Conservation (phyloP, 2,329 filamentous ascomycete genomes). For the Colletotrichum cuscutae region DNA sequence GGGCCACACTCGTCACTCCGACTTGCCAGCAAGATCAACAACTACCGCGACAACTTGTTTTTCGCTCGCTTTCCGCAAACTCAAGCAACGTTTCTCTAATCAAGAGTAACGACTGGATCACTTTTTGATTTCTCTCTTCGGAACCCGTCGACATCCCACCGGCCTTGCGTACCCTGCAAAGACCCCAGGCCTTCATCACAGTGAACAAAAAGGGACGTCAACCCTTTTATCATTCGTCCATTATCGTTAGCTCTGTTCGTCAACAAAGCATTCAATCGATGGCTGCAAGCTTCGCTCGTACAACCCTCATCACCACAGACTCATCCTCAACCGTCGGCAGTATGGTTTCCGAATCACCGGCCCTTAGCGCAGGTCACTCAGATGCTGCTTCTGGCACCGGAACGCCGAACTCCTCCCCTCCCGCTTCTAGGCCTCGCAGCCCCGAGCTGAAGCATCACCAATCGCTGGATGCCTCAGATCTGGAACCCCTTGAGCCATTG, state of each 20-base stretch:
- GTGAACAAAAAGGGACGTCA: constrained; percentile 3
- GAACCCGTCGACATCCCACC: background rate
- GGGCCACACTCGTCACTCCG: constrained; percentile 9
- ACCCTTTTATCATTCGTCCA: background rate
- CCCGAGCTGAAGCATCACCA: constrained; percentile 28
- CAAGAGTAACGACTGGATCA: background rate
- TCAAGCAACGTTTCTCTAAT: background rate
- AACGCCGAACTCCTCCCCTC: constrained; percentile 36
- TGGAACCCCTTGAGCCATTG: constrained; percentile 30
- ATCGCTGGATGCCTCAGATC: constrained; percentile 2
- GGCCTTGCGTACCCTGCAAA: background rate
- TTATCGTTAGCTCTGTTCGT: constrained; percentile 10
- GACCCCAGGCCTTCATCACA: background rate
- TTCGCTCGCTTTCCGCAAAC: constrained; percentile 22
- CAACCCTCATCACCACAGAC: constrained; percentile 23
- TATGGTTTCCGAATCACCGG: constrained; percentile 27
- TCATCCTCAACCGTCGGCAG: constrained; percentile 32
- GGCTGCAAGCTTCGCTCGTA: constrained; percentile 25
- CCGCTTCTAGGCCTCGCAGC: constrained; percentile 34
- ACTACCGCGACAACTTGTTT: background rate
- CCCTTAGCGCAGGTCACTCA: constrained; percentile 29
- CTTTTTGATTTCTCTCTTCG: background rate
- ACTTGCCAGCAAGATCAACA: background rate
- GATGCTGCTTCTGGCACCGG: constrained; percentile 33
- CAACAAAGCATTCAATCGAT: constrained; percentile 22